phyloP scores from a whole-genome alignment of 2,329 filamentous ascomycete species.

The Aspergillus felis region DNA sequence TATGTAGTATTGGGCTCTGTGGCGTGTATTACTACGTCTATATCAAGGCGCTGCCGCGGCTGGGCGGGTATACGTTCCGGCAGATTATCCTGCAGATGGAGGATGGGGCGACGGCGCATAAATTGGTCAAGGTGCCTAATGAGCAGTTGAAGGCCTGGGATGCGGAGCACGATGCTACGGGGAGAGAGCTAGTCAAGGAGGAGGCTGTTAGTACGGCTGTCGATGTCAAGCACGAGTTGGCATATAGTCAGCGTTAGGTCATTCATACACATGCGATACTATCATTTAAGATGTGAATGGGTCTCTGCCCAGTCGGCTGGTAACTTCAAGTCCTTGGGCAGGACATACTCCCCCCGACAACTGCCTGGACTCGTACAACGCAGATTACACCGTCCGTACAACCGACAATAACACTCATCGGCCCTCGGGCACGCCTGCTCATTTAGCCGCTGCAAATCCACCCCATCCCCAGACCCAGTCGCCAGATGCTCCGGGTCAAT shows the following conservation, averaged over 20 bases:
- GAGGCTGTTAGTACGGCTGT: not conserved
- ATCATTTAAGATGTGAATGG: constrained; percentile 16
- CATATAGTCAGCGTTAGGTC: not conserved
- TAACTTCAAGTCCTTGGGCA: constrained; percentile 36
- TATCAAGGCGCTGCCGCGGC: constrained; percentile 54
- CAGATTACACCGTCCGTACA: constrained; percentile 42
- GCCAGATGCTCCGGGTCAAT: constrained; percentile 4
- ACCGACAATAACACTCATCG: constrained; percentile 42
- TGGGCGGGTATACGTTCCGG: constrained; percentile 52
- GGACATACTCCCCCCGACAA: constrained; percentile 38
- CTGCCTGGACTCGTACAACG: constrained; percentile 27
- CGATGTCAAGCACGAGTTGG: not conserved
- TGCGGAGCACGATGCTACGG: constrained; percentile 51
- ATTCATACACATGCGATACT: not conserved
- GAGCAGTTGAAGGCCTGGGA: constrained; percentile 56
- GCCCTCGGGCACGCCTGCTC: constrained; percentile 34
- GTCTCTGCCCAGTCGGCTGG: constrained; percentile 33
- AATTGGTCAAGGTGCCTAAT: constrained; percentile 53
- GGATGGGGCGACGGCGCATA: constrained; percentile 46
- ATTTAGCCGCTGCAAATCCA: constrained; percentile 39
- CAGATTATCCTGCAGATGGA: constrained; percentile 53
- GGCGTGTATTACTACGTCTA: constrained; percentile 57
- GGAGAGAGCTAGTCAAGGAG: constrained; percentile 12
- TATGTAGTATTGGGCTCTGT: constrained; percentile 48
- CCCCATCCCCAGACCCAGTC: constrained; percentile 6